phyloP scores from a whole-genome alignment of 495 filamentous ascomycete species.

The Lasiosphaeris hirsuta region DNA sequence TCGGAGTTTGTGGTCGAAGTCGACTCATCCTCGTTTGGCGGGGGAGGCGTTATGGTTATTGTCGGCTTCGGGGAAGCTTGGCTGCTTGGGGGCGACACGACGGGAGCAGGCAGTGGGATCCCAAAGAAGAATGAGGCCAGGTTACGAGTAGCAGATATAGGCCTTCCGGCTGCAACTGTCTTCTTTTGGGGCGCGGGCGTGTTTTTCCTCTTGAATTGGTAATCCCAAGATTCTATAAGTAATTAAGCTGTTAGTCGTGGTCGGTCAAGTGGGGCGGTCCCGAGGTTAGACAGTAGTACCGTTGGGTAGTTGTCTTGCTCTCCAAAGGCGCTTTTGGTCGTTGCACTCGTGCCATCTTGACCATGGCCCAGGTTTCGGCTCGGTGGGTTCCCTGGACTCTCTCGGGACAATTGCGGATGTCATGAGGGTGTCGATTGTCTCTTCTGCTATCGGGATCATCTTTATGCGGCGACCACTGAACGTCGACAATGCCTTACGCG shows the following conservation, averaged over 20 bases:
- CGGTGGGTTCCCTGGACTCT: neutral
- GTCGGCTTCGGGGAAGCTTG: neutral
- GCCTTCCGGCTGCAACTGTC: too few relatives aligned
- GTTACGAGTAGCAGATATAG: neutral
- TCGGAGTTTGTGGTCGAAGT: neutral
- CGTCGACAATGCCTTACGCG: neutral
- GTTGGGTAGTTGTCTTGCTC: neutral
- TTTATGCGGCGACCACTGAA: neutral
- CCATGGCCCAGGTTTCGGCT: conserved; percentile 6
- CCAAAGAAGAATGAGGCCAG: conserved; percentile 14
- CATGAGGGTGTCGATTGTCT: neutral
- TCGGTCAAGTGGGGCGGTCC: neutral
- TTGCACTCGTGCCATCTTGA: conserved; percentile 6
- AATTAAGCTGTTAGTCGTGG: neutral
- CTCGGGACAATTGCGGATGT: neutral
- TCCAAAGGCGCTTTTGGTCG: conserved; percentile 5
- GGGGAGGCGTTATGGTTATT: neutral
- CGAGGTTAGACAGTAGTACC: neutral
- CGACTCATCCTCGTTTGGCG: neutral
- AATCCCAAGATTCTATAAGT: conserved; percentile 1
- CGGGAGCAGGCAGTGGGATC: neutral
- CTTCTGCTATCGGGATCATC: conserved; percentile 3
- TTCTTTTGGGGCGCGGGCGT: too few relatives aligned
- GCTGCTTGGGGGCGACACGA: neutral
- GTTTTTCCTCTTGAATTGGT: neutral